Base-by-base conservation (phyloP, 176 grass and related monocot genomes). In the Phoenix dactylifera region DNA sequence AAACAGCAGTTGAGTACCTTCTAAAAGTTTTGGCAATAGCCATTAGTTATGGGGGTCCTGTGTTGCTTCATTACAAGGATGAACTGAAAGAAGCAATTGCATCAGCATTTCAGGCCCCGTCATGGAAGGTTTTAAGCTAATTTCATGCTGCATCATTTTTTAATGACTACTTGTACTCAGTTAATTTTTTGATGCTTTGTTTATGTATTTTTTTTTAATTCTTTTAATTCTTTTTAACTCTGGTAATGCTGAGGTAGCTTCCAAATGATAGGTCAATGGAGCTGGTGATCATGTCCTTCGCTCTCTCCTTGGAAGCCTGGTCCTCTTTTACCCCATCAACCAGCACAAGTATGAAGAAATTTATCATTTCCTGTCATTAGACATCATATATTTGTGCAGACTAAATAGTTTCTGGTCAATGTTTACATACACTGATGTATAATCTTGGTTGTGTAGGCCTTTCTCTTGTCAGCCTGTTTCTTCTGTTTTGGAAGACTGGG, bases 251-350 rank as follows among this genome's bases (percentile, higher is more conserved):
- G 19, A 18, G 57, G 57, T 66, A 54, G 22, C 10, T 71, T 72
- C 78, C 35, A 48, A 71, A 68, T 76, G 52, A 51, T 55, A 91
- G 92, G 92, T 97, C 29, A 97, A 97, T 75, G 88, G 77, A 75
- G 83, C 87, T 66, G 92, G 92, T 55, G 87, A 85, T 76, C 81
- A 90, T 82, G 64, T 97, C 60, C 86, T 97, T 76, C 80, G 92
- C 24, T 85, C 81, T 85, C 52, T 97, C 49, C 78, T 97, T 64
- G 83, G 83, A 81, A 97, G 68, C 74, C 72, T 97, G 22, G 65
- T 85, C 51, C 78, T 80, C 23, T 97, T 83, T 65, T 97, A 90
- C 65, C 81, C 83, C 55, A 70, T 82, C 39, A 79, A 97, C 71
- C 87, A 97, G 77, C 83, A 88, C 74, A 85, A 84, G 92, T 88